These are phyloP conservation scores for Isoetes taiwanensis DNA, from an alignment of 75 land plant genomes.

Conservation along the genomic window DNA sequence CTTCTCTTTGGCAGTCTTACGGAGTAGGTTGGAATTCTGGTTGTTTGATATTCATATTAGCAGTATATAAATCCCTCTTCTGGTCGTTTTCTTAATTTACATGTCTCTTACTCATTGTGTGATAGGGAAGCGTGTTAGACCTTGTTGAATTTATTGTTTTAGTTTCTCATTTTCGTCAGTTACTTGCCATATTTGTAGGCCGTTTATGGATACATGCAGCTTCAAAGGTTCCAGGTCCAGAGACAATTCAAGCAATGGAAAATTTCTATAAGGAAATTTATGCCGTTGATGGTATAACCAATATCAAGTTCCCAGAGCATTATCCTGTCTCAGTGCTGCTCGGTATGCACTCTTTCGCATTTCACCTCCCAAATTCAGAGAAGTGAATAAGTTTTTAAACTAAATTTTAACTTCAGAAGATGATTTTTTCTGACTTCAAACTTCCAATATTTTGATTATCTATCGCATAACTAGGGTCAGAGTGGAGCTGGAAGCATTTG, in stretches of 20 bases:
- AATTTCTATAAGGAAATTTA: slow-evolving; percentile 75
- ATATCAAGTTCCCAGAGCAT: slow-evolving; percentile 68
- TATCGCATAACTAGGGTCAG: no score
- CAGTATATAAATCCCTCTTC: not conserved
- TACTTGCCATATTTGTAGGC: slow-evolving; percentile 25
- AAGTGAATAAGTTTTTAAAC: not conserved
- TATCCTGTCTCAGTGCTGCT: slow-evolving; percentile 76
- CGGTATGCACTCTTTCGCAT: slow-evolving; percentile 34
- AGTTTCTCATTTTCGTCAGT: not conserved
- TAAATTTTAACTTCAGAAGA: no score
- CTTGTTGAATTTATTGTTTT: no score
- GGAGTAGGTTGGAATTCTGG: not conserved
- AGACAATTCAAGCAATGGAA: slow-evolving; percentile 82
- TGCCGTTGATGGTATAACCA: slow-evolving; percentile 58
- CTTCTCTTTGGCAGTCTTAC: not conserved
- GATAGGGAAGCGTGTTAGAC: no score
- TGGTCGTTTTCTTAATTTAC: not conserved
- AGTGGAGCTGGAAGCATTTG: no score
- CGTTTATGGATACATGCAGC: slow-evolving; percentile 96
- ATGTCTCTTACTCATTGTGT: not conserved
- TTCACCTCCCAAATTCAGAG: no score
- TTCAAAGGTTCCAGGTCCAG: slow-evolving; percentile 67
- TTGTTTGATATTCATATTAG: not conserved
- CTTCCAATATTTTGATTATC: no score
- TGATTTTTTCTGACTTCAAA: no score